Evolutionary conservation across 164 flowering plant genomes (phyloP).

Genomic region (Umbellularia californica): DNA sequence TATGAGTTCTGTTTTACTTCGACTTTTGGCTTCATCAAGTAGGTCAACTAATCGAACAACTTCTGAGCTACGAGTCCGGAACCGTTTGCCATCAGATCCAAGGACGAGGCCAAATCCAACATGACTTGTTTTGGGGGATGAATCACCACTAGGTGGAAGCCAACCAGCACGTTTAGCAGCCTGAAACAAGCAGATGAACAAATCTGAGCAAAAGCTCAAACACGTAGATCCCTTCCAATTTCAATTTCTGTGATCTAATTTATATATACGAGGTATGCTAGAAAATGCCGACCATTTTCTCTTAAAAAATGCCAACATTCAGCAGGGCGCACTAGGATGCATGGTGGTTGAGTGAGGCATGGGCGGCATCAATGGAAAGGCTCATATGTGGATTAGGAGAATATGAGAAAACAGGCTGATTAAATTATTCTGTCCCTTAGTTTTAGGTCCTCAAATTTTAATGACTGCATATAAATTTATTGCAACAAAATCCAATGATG

Average conservation of each 20-base stretch:
- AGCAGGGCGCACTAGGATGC: no score
- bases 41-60: conserved; percentile 87
- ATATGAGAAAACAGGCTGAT: no score
- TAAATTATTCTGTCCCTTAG: no score
- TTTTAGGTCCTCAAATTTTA: no score
- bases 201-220: neutral
- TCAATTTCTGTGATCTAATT: neutral
- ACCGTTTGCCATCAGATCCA: conserved; percentile 95
- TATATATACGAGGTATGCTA: no score
- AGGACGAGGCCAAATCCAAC: conserved; percentile 98
- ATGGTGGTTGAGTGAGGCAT: no score
- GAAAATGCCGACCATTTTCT: no score
- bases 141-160: conserved; percentile 55
- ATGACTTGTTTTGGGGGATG: conserved; percentile 72
- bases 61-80: conserved; percentile 75
- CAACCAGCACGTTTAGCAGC: conserved; percentile 88
- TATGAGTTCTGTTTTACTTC: conserved; percentile 66
- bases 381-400: no score
- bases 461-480: no score
- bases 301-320: no score
- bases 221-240: neutral
- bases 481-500: no score
- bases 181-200: conserved; percentile 31
- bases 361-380: no score
- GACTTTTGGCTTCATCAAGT: conserved; percentile 91